phyloP scores from a whole-genome alignment of 2,329 filamentous ascomycete genomes.

The Mycosphaerelloides madeirae region DNA sequence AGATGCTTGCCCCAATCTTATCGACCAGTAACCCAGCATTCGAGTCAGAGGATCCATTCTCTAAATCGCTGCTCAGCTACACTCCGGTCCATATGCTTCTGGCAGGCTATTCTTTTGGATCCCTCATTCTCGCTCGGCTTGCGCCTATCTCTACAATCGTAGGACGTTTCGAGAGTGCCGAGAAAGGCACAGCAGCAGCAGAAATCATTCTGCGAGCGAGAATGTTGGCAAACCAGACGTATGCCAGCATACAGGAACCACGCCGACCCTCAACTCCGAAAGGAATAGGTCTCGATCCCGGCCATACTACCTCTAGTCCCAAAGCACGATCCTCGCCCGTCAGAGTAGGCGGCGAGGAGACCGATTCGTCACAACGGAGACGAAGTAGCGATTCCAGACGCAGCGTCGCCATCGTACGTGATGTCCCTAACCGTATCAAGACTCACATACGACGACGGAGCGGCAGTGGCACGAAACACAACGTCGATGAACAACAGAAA shows the following conservation, averaged over 20 bases:
- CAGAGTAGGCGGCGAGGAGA: slow-evolving; percentile 46
- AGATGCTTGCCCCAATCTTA: slow-evolving; percentile 2
- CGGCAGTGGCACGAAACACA: slow-evolving; percentile 1
- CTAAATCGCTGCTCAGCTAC: neutral
- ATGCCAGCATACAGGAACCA: slow-evolving; percentile 39
- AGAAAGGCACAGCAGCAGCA: slow-evolving; percentile 54
- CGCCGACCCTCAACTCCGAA: slow-evolving; percentile 33
- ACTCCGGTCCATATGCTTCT: slow-evolving; percentile 48
- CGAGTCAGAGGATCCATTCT: neutral
- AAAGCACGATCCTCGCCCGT: slow-evolving; percentile 14
- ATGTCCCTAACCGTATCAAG: slow-evolving; percentile 34
- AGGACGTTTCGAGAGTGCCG: slow-evolving; percentile 52
- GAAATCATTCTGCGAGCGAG: slow-evolving; percentile 68
- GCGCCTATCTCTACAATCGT: slow-evolving; percentile 57
- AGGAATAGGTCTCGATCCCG: neutral
- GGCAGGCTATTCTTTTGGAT: slow-evolving; percentile 87
- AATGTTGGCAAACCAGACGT: slow-evolving; percentile 60
- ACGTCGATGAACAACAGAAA: slow-evolving; percentile 12
- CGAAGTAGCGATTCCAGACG: slow-evolving; percentile 39
- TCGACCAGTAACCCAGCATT: slow-evolving; percentile 3
- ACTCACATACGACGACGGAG: slow-evolving; percentile 24
- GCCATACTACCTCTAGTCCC: slow-evolving; percentile 7
- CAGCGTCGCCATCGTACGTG: slow-evolving; percentile 34
- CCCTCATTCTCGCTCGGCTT: slow-evolving; percentile 70
- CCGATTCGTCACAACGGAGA: slow-evolving; percentile 35